A percentile compares a stretch with the other conserved stretches of the same genome.
Evolutionary conservation across 1,139 yeast genomes (phyloP).

Genomic region (Yamadazyma aaseri): DNA sequence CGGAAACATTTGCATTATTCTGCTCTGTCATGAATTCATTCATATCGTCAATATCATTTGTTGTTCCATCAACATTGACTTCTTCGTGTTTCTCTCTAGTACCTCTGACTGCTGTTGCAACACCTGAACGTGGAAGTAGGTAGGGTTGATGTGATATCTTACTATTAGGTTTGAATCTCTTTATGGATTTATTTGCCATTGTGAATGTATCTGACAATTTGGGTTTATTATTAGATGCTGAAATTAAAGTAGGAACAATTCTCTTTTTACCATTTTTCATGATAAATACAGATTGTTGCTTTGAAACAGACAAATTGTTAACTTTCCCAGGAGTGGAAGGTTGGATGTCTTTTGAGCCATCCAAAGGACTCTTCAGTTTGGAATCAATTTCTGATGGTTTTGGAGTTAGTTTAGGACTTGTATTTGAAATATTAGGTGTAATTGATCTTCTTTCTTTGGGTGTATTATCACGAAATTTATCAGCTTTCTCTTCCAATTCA

Average conservation of each 20-base stretch:
- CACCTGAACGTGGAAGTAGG: slow-evolving; percentile 46
- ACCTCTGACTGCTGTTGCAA: slow-evolving; percentile 49
- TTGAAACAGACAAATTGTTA: slow-evolving; percentile 8
- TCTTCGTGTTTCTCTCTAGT: slow-evolving; percentile 22
- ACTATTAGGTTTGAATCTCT: slow-evolving; percentile 22
- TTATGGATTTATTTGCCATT: slow-evolving; percentile 13
- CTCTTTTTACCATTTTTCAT: slow-evolving; percentile 81
- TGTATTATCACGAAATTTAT: slow-evolving; percentile 6
- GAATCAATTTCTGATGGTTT: slow-evolving; percentile 2
- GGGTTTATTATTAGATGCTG: slow-evolving; percentile 40
- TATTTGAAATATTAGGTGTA: too few relatives aligned
- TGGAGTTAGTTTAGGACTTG: background rate
- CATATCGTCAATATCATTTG: slow-evolving; percentile 46
- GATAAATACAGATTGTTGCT: slow-evolving; percentile 38
- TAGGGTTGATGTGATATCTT: slow-evolving; percentile 43
- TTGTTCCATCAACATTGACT: slow-evolving; percentile 27
- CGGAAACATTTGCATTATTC: slow-evolving; percentile 24
- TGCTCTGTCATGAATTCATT: slow-evolving; percentile 25
- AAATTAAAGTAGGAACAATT: slow-evolving; percentile 80
- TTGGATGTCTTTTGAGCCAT: background rate
- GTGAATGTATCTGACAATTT: slow-evolving; percentile 6
- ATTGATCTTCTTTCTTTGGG: slow-evolving; percentile 4
- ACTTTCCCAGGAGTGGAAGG: slow-evolving; percentile 12
- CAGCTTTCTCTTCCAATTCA: slow-evolving; percentile 61
- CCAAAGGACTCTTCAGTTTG: slow-evolving; percentile 4